Base-by-base conservation (phyloP, 2,329 filamentous ascomycete genomes). In the Tolypocladium tropicale region DNA sequence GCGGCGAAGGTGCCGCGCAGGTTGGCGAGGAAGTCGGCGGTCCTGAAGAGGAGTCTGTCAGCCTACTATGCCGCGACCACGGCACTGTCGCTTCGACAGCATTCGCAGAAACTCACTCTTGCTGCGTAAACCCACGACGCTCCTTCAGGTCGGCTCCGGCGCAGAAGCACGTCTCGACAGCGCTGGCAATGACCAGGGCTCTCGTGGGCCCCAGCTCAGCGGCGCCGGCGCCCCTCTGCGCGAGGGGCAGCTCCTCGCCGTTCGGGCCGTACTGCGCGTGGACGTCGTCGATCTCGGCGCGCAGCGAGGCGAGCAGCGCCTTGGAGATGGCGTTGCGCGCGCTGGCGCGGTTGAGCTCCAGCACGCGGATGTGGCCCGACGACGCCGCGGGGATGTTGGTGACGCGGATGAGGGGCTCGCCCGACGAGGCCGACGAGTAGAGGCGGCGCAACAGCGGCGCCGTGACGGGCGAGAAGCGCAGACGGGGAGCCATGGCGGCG, bases 121-220 rank as follows among this genome's bases (percentile, higher is more conserved):
- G 82, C 58, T 78, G 80, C 1, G 83, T 86, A 72, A 96, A 94
- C 4, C 79, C 82, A 57, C 81, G 80, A 32, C 93, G 78, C 77
- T 96, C 93, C 69, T 96, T 97, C 65, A 99, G 74, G 68, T 99
- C 94, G 4, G 94, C 94, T 39, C 94, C 94, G 0, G 94, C 90
- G 72, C 94, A 99, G 71, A 99, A 99, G 64, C 85, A 88, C 28
- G 83, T 78, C 63, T 96, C 90, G n/a, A 90, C 81, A 43, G 90
- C 89, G 66, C 89, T 95, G 12, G 90, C 88, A 18, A 99, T 65
- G 43, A 99, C 83, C 62, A 99, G 70, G 2, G 89, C 93, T 61
- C 94, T 78, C 18, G 92, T 96, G 0, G 80, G 79, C 0, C 78
- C 79, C 58, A 71, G 76, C 60, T 76, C 62, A 57, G 76, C 73